phyloP scores from a whole-genome alignment of 2,329 filamentous ascomycete genomes.

The Aspergillus spinulosporus region DNA sequence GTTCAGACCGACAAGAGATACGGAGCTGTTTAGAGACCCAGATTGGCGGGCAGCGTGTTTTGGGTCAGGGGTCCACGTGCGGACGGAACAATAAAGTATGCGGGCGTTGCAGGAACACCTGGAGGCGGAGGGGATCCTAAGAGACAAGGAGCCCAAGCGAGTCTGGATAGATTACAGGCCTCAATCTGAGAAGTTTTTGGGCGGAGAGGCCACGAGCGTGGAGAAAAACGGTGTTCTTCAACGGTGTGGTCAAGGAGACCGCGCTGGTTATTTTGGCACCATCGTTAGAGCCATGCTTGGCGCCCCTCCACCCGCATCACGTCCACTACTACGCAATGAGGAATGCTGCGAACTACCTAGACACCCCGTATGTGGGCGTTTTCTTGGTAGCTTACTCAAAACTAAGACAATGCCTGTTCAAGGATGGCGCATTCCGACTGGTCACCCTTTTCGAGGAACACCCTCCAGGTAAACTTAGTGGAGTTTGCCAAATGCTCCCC shows the following conservation, averaged over 20 bases:
- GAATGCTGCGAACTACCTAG: background rate
- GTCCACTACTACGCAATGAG: background rate
- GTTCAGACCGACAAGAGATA: constrained; percentile 19
- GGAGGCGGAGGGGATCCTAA: background rate
- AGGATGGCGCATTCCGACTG: no score
- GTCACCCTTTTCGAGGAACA: no score
- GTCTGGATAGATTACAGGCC: background rate
- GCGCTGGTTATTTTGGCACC: constrained; percentile 14
- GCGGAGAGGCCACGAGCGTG: constrained; percentile 10
- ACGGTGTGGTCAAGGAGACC: constrained; percentile 8
- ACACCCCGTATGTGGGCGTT: background rate
- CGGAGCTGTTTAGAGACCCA: constrained; percentile 11
- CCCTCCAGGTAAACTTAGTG: no score
- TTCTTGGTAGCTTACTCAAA: background rate
- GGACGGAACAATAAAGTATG: constrained; percentile 17
- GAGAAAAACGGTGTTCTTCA: constrained; percentile 8
- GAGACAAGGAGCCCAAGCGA: background rate
- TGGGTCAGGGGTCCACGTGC: constrained; percentile 34
- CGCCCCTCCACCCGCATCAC: constrained; percentile 17
- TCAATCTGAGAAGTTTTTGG: constrained; percentile 2
- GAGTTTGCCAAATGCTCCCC: no score
- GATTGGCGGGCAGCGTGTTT: constrained; percentile 22
- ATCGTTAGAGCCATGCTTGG: constrained; percentile 22
- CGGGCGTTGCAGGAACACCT: constrained; percentile 10
- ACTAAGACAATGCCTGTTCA: background rate